phyloP scores from a whole-genome alignment of 2,329 filamentous ascomycete genomes.

The Penicillium sp. region DNA sequence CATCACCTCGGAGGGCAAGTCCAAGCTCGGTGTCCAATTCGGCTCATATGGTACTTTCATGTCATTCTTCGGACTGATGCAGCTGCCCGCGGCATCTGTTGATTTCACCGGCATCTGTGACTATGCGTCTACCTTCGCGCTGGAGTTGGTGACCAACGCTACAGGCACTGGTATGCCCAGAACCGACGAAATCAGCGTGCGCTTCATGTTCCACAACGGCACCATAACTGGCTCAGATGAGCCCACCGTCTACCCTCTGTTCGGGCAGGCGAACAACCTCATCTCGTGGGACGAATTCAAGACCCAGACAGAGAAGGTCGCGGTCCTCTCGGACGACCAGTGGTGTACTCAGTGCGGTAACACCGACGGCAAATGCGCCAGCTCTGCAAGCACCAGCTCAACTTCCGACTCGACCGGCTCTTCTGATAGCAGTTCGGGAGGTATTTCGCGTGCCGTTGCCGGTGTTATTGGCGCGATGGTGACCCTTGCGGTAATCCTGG shows the following conservation, averaged over 20 bases:
- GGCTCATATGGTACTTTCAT: constrained; percentile 61
- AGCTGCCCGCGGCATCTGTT: constrained; percentile 49
- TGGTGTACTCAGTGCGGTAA: constrained; percentile 80
- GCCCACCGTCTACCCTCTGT: constrained; percentile 58
- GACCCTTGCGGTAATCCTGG: constrained; percentile 62
- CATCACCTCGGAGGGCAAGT: constrained; percentile 34
- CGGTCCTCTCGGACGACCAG: constrained; percentile 60
- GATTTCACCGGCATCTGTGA: constrained; percentile 77
- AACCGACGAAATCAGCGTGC: constrained; percentile 53
- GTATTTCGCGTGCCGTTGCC: constrained; percentile 68
- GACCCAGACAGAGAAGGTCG: constrained; percentile 61
- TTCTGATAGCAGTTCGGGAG: constrained; percentile 33
- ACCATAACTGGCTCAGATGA: constrained; percentile 47
- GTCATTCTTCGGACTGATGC: constrained; percentile 60
- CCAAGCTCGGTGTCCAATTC: constrained; percentile 55
- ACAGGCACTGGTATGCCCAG: constrained; percentile 42
- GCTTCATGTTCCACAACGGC: constrained; percentile 64
- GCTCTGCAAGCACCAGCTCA: constrained; percentile 15
- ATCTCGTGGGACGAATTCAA: constrained; percentile 70
- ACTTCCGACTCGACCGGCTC: constrained; percentile 22
- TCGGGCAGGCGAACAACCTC: constrained; percentile 54
- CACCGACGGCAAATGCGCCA: constrained; percentile 63
- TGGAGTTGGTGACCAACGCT: constrained; percentile 65
- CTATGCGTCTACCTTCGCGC: constrained; percentile 77
- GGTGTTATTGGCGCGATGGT: constrained; percentile 76